Percentiles rank a stretch among this genome's conserved stretches.
phyloP scores from a whole-genome alignment of 192 early-diverging fungal species.

The Phycomyces blakesleeanus region DNA sequence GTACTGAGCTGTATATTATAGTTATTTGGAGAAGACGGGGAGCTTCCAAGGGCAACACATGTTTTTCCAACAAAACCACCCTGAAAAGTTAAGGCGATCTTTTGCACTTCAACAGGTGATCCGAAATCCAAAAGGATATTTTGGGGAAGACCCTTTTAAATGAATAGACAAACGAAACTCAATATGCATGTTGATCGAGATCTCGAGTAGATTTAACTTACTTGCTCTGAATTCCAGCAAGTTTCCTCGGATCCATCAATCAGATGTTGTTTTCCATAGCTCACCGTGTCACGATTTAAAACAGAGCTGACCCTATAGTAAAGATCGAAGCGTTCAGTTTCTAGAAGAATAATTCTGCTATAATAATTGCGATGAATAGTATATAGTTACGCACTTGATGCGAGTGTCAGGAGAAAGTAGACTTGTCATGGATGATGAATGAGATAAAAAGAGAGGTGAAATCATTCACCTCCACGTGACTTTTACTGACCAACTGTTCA shows the following conservation, averaged over 20 bases:
- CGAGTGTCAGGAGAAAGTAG: constrained; percentile 5
- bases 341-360: not conserved
- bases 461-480: not conserved
- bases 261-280: constrained; percentile 79
- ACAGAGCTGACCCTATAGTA: constrained; percentile 83
- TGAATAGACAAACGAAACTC: too few species aligned
- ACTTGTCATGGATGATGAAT: constrained; percentile 6
- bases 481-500: not conserved
- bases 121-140: constrained; percentile 69
- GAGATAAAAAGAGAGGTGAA: not conserved
- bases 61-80: constrained; percentile 84
- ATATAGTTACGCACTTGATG: constrained; percentile 11
- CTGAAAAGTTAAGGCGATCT: constrained; percentile 70
- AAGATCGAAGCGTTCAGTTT: not conserved
- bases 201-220: constrained; percentile 14
- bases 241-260: constrained; percentile 79
- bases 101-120: constrained; percentile 34
- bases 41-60: constrained; percentile 49
- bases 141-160: constrained; percentile 64
- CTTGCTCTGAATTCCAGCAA: constrained; percentile 93
- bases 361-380: not conserved
- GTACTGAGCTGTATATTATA: constrained; percentile 38
- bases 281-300: constrained; percentile 69
- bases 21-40: constrained; percentile 27
- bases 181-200: too few species aligned